Base-by-base conservation (phyloP, 2,329 filamentous ascomycete genomes). In the Penicillium sp. region DNA sequence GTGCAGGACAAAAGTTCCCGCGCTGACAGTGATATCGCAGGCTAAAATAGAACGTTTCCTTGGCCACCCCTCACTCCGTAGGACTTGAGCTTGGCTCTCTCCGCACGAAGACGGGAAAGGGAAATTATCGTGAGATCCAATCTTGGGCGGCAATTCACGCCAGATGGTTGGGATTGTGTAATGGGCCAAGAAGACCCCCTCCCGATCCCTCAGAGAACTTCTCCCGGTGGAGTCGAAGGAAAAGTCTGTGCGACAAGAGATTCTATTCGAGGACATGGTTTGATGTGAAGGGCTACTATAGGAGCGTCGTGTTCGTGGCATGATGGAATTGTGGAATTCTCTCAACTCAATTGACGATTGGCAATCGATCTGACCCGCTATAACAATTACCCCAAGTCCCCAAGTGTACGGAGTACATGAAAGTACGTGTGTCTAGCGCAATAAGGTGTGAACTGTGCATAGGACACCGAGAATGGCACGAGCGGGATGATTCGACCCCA, bases 391-490 rank as follows among this genome's bases (percentile, higher is more conserved):
- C 51, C 44, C 51, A 42, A 41, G 9, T 37, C n/a, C 8, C 37
- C 16, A 33, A 25, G 5, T 42, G 42, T 17, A 30, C 8, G 28
- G 28, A 28, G 28, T 31, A 41, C 16, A 38, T 14, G 41, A 28
- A 41, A 50, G 5, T 42, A 33, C 33, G 16, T 11, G 4, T 35
- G 26, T 26, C 28, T 22, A 42, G 41, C 16, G 37, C 43, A 54
- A 57, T 57, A 57, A 57, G 38, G 50, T 57, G 55, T 54, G 55
- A 57, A 44, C 55, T 54, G 55, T 57, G 55, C 55, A 53, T 31
- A 38, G 54, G 31, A 46, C 25, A 17, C 46, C 26, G 37, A 45
- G 33, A 12, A 48, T 54, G 38, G 44, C 55, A 57, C 53, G 47
- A 45, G 53, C 53, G 47, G 47, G 53, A 55, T 55, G 28, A 42